A percentile compares a stretch with the other conserved stretches of the same genome.
Conservation (phyloP, 2,329 filamentous ascomycete genomes). For the Fusarium beomiforme region DNA sequence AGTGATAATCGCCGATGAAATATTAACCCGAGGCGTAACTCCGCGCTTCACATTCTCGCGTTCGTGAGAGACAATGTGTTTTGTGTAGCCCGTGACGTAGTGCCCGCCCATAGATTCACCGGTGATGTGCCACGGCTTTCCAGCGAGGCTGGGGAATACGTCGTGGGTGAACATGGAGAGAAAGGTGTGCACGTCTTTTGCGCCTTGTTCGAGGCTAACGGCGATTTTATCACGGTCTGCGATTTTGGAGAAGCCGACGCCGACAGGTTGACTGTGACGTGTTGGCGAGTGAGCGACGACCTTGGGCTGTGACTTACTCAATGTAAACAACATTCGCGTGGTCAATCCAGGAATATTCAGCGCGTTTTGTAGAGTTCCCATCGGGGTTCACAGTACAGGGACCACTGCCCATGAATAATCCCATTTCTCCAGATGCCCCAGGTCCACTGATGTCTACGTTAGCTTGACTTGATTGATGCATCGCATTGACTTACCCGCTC, state of each 20-base stretch:
- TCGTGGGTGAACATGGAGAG: conserved; percentile 6
- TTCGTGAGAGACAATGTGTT: conserved; percentile 10
- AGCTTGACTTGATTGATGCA: background rate
- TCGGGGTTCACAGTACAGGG: conserved; percentile 23
- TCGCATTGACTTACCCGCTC: conserved; percentile 19
- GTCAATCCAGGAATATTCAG: conserved; percentile 27
- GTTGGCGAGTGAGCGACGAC: background rate
- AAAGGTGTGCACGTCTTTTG: conserved; percentile 18
- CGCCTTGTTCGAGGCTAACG: conserved; percentile 17
- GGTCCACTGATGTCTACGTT: background rate
- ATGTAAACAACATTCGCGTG: conserved; percentile 28
- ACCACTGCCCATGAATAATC: conserved; percentile 27
- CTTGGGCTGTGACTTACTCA: background rate
- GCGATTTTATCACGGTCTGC: conserved; percentile 24
- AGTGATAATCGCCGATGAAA: conserved; percentile 18
- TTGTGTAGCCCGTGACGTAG: conserved; percentile 29
- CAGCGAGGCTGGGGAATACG: conserved; percentile 20
- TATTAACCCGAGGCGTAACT: background rate
- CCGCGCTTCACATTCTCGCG: background rate
- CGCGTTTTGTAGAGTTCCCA: conserved; percentile 23
- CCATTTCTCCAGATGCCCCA: conserved; percentile 28
- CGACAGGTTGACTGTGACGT: conserved; percentile 16
- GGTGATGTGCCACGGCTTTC: conserved; percentile 26
- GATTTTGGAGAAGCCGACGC: conserved; percentile 32
- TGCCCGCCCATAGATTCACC: conserved; percentile 35